A percentile compares a stretch with the other conserved stretches of the same genome.
These are phyloP conservation scores for Chlamydomonas sp. DNA, from an alignment of 139 green algal genomes.

Conservation along the genomic window DNA sequence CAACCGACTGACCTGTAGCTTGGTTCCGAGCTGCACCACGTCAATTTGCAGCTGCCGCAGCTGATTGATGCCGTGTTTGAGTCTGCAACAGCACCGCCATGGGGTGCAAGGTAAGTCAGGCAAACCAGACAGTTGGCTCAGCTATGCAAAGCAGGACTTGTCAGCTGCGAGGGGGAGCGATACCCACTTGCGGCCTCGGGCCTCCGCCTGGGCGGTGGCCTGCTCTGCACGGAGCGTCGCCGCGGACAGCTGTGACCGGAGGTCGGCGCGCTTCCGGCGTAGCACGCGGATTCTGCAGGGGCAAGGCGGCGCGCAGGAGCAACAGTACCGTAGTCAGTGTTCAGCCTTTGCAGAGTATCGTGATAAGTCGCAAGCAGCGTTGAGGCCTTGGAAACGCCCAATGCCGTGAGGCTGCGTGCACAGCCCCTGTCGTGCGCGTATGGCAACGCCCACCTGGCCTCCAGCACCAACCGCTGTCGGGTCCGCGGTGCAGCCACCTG, in stretches of 20 bases:
- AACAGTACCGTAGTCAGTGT: no score
- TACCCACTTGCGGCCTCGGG: not conserved
- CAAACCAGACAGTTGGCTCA: not conserved
- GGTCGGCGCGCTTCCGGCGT: conserved; percentile 5
- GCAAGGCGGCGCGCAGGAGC: no score
- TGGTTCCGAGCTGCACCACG: conserved; percentile 1
- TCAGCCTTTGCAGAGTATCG: no score
- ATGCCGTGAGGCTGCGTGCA: no score
- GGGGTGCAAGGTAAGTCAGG: no score
- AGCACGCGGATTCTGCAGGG: conserved; percentile 6
- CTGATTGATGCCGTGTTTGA: not conserved
- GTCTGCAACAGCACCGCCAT: not conserved
- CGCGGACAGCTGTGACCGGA: not conserved
- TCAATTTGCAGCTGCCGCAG: conserved; percentile 41
- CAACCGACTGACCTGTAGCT: conserved; percentile 5
- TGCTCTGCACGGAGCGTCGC: not conserved
- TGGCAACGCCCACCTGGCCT: not conserved
- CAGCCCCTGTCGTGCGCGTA: not conserved
- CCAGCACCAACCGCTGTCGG: conserved; percentile 10
- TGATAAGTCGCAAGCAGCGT: no score
- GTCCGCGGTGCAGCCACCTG: not conserved
- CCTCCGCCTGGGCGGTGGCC: not conserved
- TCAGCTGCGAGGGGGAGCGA: not conserved
- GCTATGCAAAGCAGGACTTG: no score
- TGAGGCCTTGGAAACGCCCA: no score